phyloP scores from a whole-genome alignment of 495 filamentous ascomycete species.

The Talaromyces proteolyticus region DNA sequence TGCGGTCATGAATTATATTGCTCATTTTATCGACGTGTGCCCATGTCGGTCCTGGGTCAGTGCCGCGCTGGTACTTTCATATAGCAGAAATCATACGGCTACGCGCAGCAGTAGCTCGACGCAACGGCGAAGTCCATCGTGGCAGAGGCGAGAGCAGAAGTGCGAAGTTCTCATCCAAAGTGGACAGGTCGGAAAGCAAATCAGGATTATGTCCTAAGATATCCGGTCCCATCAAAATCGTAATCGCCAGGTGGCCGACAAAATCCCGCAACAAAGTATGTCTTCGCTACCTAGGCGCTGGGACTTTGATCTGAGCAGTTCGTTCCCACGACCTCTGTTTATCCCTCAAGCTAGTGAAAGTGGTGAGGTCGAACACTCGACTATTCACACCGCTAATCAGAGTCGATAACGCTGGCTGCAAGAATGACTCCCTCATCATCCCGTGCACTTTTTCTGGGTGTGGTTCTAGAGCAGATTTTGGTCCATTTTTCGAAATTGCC shows the following conservation, averaged over 20 bases:
- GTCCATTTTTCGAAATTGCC: neutral
- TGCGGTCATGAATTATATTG: slow-evolving; percentile 36
- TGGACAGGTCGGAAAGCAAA: slow-evolving; percentile 46
- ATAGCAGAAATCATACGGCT: slow-evolving; percentile 41
- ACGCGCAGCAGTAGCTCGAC: slow-evolving; percentile 46
- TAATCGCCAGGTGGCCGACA: slow-evolving; percentile 41
- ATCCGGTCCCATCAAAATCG: slow-evolving; percentile 45
- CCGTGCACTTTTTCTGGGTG: neutral
- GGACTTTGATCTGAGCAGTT: neutral
- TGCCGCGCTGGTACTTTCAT: slow-evolving; percentile 35
- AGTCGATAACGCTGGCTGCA: neutral
- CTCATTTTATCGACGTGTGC: slow-evolving; percentile 48
- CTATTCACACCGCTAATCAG: neutral
- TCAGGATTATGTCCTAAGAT: slow-evolving; percentile 50
- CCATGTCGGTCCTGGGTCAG: slow-evolving; percentile 36
- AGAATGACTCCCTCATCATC: neutral
- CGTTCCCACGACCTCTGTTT: neutral
- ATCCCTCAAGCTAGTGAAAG: neutral
- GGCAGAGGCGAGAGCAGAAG: slow-evolving; percentile 45
- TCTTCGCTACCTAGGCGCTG: slow-evolving; percentile 27
- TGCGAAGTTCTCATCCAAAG: slow-evolving; percentile 44
- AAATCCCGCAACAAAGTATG: slow-evolving; percentile 50
- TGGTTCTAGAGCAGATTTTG: neutral
- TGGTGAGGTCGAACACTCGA: neutral
- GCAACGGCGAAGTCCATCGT: slow-evolving; percentile 42